phyloP scores from a whole-genome alignment of 306 rosid species.

The Sophora flavescens region DNA sequence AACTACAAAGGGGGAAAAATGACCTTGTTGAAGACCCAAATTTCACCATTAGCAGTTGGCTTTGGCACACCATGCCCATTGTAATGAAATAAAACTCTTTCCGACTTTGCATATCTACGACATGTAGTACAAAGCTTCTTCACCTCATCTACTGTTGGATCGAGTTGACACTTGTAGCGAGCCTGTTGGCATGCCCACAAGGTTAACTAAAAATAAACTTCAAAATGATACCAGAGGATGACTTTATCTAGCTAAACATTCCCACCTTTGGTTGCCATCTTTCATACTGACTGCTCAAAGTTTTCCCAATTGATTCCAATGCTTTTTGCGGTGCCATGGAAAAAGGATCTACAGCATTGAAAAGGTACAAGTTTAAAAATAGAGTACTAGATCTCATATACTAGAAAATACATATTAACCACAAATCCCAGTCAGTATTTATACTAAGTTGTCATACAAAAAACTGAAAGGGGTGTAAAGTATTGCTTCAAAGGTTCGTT shows the following conservation, averaged over 20 bases:
- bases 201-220: conserved; percentile 43
- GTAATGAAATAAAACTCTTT: conserved; percentile 96
- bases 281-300: conserved; percentile 87
- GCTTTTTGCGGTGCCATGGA: conserved; percentile 97
- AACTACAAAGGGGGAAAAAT: conserved; percentile 33
- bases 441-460: background rate
- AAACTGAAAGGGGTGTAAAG: background rate
- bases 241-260: conserved; percentile 31
- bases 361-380: conserved; percentile 21
- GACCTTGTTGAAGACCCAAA: conserved; percentile 99
- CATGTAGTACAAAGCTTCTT: conserved; percentile 96
- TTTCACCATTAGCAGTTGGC: conserved; percentile 97
- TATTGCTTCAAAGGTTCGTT: conserved; percentile 22
- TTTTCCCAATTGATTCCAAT: conserved; percentile 89
- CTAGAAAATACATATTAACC: background rate
- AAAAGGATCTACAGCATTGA: conserved; percentile 78
- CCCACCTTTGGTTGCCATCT: conserved; percentile 99
- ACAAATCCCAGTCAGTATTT: background rate
- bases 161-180: conserved; percentile 88
- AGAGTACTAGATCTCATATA: background rate
- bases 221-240: conserved; percentile 38
- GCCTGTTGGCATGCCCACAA: conserved; percentile 69
- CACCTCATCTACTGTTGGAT: conserved; percentile 97
- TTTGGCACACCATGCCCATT: conserved; percentile 99
- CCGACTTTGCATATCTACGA: conserved; percentile 85